phyloP scores from a whole-genome alignment of 805 yeast genomes.

The Teunomyces aglyptinius region DNA sequence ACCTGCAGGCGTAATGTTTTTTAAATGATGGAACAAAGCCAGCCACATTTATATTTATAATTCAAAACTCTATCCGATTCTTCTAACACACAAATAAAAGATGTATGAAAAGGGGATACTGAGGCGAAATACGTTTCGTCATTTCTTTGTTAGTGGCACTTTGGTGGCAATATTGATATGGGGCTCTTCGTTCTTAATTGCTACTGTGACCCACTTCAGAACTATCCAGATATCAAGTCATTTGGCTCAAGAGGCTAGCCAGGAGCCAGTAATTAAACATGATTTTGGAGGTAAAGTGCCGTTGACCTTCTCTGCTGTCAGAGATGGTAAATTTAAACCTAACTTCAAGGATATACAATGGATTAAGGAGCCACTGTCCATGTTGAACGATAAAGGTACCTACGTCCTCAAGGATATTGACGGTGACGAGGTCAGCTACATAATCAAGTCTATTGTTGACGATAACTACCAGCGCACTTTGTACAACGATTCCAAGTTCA shows the following conservation, averaged over 20 bases:
- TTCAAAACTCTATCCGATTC: no score
- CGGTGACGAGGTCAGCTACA: slow-evolving; percentile 45
- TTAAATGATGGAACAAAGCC: neutral
- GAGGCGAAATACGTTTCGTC: slow-evolving; percentile 7
- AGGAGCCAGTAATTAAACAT: neutral
- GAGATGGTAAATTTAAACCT: slow-evolving; percentile 60
- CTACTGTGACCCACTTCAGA: slow-evolving; percentile 17
- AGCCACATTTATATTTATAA: neutral
- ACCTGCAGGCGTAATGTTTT: neutral
- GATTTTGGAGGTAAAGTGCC: slow-evolving; percentile 21
- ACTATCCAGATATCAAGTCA: neutral
- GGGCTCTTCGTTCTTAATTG: slow-evolving; percentile 36
- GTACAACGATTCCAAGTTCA: slow-evolving; percentile 49
- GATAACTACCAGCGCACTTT: slow-evolving; percentile 43
- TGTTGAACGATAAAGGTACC: slow-evolving; percentile 60
- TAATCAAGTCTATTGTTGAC: slow-evolving; percentile 53
- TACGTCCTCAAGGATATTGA: slow-evolving; percentile 46
- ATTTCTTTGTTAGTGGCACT: slow-evolving; percentile 13
- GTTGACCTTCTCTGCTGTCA: slow-evolving; percentile 29
- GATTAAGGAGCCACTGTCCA: slow-evolving; percentile 55
- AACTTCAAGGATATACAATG: slow-evolving; percentile 60
- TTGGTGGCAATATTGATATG: slow-evolving; percentile 32
- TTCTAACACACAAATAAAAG: slow-evolving; percentile 1
- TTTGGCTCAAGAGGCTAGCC: neutral
- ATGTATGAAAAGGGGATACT: slow-evolving; percentile 6